A percentile compares a stretch with the other conserved stretches of the same genome.
Evolutionary conservation across 495 filamentous ascomycete genomes (phyloP).

Genomic region (Umbilicaria muhlenbergii): DNA sequence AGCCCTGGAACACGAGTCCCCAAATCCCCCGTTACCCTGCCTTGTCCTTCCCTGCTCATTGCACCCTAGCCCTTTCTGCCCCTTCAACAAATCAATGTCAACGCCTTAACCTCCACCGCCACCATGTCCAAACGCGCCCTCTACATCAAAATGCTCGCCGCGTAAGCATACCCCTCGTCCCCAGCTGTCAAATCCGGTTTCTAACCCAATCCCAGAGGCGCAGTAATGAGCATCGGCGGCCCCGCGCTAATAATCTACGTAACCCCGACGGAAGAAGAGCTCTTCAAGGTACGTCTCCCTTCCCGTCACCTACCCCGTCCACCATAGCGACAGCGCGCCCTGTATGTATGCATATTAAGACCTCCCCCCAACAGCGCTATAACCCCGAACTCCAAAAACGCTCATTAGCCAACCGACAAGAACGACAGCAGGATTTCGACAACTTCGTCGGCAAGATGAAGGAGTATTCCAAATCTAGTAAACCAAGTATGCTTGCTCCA

Average conservation of each 20-base stretch:
- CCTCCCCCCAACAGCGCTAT: conserved; percentile 44
- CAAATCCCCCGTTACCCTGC: neutral
- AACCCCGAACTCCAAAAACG: conserved; percentile 84
- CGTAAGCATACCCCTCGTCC: conserved; percentile 22
- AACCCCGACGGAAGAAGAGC: conserved; percentile 76
- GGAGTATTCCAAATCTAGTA: conserved; percentile 78
- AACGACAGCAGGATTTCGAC: conserved; percentile 69
- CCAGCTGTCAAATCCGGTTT: conserved; percentile 4
- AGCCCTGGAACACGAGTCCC: neutral
- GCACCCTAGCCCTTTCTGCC: conserved; percentile 1
- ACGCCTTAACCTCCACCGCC: neutral
- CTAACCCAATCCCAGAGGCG: conserved; percentile 34
- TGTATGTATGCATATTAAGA: neutral
- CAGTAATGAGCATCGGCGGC: conserved; percentile 58
- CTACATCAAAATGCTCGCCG: conserved; percentile 38
- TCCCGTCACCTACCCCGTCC: neutral
- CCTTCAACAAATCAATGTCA: conserved; percentile 12
- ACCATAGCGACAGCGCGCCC: too few species aligned
- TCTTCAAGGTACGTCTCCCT: conserved; percentile 54
- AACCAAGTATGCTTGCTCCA: conserved; percentile 45
- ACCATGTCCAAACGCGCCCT: conserved; percentile 34
- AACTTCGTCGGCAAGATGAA: conserved; percentile 72
- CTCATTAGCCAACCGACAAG: conserved; percentile 56
- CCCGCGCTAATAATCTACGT: conserved; percentile 71
- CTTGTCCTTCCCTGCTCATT: neutral